Evolutionary conservation across 2,329 filamentous ascomycete genomes (phyloP).

Genomic region (Zymoseptoria passerinii): DNA sequence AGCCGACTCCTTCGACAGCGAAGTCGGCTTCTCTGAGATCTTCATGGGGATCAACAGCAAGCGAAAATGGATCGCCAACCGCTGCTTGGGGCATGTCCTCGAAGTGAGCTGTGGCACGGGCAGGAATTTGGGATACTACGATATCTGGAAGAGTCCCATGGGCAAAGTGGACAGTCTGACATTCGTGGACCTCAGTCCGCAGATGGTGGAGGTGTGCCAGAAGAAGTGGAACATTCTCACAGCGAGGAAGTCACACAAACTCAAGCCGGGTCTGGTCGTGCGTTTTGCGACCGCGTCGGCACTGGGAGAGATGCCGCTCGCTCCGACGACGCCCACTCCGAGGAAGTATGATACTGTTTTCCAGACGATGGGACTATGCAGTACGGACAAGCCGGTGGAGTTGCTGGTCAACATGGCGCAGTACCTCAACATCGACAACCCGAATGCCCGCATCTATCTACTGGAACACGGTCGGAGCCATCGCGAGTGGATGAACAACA

Average conservation of each 20-base stretch:
- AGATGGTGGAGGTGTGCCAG: constrained; percentile 42
- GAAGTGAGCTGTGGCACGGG: constrained; percentile 44
- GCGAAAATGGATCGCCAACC: constrained; percentile 34
- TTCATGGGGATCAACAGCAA: constrained; percentile 34
- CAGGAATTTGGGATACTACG: constrained; percentile 40
- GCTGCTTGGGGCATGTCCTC: constrained; percentile 40
- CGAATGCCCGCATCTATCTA: constrained; percentile 39
- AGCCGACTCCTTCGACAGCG: constrained; percentile 40
- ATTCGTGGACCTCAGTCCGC: constrained; percentile 39
- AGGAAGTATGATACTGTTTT: constrained; percentile 42
- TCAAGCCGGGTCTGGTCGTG: constrained; percentile 19
- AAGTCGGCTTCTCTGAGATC: constrained; percentile 38
- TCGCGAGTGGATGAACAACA: constrained; percentile 40
- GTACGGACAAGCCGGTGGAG: constrained; percentile 37
- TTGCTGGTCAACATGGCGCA: constrained; percentile 38
- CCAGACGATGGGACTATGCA: constrained; percentile 46
- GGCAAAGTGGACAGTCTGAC: constrained; percentile 36
- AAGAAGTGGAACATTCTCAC: constrained; percentile 41
- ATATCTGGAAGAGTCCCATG: constrained; percentile 11
- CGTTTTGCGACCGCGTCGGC: constrained; percentile 39
- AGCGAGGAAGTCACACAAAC: constrained; percentile 6
- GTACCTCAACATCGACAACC: constrained; percentile 33
- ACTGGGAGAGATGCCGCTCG: constrained; percentile 35
- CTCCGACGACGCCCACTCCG: constrained; percentile 23
- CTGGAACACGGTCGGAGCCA: constrained; percentile 45